Evolutionary conservation across 1,139 yeast genomes (phyloP).

Genomic region (Chernovozyma aurita): DNA sequence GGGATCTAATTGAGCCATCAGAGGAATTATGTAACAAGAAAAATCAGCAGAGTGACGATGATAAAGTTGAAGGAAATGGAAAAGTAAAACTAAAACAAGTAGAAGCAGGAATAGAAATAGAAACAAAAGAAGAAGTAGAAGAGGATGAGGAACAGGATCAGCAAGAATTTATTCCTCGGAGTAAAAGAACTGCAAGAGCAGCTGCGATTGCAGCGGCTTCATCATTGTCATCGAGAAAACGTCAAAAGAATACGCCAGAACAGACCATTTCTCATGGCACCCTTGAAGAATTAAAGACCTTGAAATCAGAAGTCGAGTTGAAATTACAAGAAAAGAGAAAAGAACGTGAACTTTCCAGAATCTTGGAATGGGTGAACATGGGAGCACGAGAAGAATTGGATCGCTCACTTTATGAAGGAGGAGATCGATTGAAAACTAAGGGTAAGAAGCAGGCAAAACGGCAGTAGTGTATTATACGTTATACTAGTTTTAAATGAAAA

Average conservation of each 20-base stretch:
- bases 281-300: constrained; percentile 25
- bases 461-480: background rate
- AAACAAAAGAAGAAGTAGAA: constrained; percentile 10
- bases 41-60: constrained; percentile 16
- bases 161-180: constrained; percentile 9
- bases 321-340: constrained; percentile 26
- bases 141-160: constrained; percentile 9
- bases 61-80: constrained; percentile 15
- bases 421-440: constrained; percentile 27
- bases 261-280: constrained; percentile 28
- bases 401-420: constrained; percentile 57
- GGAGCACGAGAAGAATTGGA: constrained; percentile 50
- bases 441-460: constrained; percentile 13
- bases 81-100: constrained; percentile 6
- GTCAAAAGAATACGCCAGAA: constrained; percentile 23
- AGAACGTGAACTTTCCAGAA: constrained; percentile 41
- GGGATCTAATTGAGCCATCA: constrained; percentile 6
- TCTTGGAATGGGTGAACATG: constrained; percentile 60
- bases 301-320: constrained; percentile 22
- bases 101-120: constrained; percentile 18
- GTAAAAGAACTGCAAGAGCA: constrained; percentile 6
- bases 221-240: constrained; percentile 14
- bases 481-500: background rate
- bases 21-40: constrained; percentile 12
- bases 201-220: constrained; percentile 6